phyloP scores from a whole-genome alignment of 495 filamentous ascomycete genomes.

The Acidomyces sp. region DNA sequence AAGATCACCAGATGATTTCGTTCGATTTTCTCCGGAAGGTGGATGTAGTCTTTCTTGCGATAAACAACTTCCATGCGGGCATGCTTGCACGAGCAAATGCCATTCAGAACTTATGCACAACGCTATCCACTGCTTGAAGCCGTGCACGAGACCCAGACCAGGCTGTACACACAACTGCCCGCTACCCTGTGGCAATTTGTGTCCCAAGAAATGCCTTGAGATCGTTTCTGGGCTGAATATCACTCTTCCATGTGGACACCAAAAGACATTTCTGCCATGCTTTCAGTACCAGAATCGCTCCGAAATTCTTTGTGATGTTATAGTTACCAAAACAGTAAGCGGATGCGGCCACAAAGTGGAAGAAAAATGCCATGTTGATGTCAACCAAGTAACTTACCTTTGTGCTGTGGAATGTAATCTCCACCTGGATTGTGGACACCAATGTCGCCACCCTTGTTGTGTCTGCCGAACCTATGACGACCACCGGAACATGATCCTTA shows the following conservation, averaged over 20 bases:
- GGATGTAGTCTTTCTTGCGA: conserved; percentile 52
- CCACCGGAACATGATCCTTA: conserved; percentile 19
- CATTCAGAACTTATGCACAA: conserved; percentile 56
- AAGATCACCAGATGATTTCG: conserved; percentile 50
- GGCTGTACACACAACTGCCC: conserved; percentile 52
- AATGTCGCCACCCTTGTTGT: conserved; percentile 40
- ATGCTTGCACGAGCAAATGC: conserved; percentile 55
- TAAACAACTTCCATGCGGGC: conserved; percentile 53
- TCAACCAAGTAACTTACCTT: conserved; percentile 24
- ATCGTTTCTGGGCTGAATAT: conserved; percentile 30
- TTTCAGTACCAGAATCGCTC: conserved; percentile 35
- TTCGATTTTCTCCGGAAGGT: conserved; percentile 50
- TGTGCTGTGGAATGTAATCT: conserved; percentile 39
- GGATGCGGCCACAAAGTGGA: conserved; percentile 42
- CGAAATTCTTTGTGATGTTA: conserved; percentile 23
- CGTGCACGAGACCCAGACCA: conserved; percentile 41
- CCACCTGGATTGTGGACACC: conserved; percentile 46
- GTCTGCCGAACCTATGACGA: conserved; percentile 32
- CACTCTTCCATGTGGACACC: conserved; percentile 48
- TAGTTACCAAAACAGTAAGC: conserved; percentile 34
- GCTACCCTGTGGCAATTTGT: conserved; percentile 46
- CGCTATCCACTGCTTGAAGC: conserved; percentile 47
- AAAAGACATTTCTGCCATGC: conserved; percentile 36
- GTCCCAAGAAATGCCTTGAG: conserved; percentile 35
- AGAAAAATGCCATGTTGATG: conserved; percentile 39